Percentiles rank a stretch among this genome's conserved stretches.
Conservation (phyloP, 1,139 yeast genomes). For the Candida sp. region DNA sequence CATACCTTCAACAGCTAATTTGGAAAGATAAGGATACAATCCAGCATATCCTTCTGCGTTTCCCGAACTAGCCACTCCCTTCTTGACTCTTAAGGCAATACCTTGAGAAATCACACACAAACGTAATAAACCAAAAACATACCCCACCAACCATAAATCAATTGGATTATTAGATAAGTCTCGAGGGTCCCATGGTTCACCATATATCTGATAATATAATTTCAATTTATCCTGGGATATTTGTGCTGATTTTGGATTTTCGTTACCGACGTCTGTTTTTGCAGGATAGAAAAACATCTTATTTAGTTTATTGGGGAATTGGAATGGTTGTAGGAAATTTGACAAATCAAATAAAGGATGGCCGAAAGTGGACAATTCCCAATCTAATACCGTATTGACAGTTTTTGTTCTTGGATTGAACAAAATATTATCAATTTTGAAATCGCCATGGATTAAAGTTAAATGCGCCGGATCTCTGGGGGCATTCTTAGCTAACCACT, state of each 20-base stretch:
- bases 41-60: slow-evolving; percentile 45
- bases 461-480: slow-evolving; percentile 49
- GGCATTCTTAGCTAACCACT: slow-evolving; percentile 38
- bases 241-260: slow-evolving; percentile 24
- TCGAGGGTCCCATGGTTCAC: slow-evolving; percentile 25
- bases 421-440: slow-evolving; percentile 60
- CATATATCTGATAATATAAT: slow-evolving; percentile 21
- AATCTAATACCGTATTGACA: slow-evolving; percentile 59
- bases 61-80: slow-evolving; percentile 61
- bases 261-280: slow-evolving; percentile 33
- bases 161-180: slow-evolving; percentile 38
- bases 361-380: slow-evolving; percentile 70
- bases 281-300: slow-evolving; percentile 24
- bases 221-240: slow-evolving; percentile 22
- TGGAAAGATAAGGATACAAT: slow-evolving; percentile 44
- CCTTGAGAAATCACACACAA: slow-evolving; percentile 66
- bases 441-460: slow-evolving; percentile 64
- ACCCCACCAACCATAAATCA: slow-evolving; percentile 53
- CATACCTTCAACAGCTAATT: slow-evolving; percentile 24
- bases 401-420: slow-evolving; percentile 48
- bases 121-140: slow-evolving; percentile 57
- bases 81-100: slow-evolving; percentile 56
- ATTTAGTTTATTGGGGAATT: slow-evolving; percentile 39
- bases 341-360: slow-evolving; percentile 66
- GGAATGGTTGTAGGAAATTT: slow-evolving; percentile 57